These are phyloP conservation scores for Globisporangium mamillatum DNA, from an alignment of 352 stramenopile genomes.

Conservation along the genomic window DNA sequence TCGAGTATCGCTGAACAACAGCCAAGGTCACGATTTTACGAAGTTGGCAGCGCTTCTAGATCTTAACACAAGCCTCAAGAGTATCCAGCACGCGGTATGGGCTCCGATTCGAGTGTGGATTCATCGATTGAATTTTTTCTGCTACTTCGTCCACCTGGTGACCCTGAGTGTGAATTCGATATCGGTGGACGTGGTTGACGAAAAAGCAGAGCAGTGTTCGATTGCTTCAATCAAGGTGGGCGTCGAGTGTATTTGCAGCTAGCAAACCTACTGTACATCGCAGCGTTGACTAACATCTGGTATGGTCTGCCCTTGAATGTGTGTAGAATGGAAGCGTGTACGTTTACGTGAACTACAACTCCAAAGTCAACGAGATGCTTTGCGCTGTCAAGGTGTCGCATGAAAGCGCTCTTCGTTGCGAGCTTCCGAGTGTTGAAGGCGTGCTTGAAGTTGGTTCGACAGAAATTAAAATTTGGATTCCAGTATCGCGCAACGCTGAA, in stretches of 20 bases:
- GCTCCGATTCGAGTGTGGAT: conserved; percentile 30
- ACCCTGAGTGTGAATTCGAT: conserved; percentile 29
- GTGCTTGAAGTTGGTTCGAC: conserved; percentile 20
- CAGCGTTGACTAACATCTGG: conserved; percentile 1
- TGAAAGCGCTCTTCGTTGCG: not conserved
- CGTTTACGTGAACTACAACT: conserved; percentile 21
- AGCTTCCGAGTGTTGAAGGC: conserved; percentile 10
- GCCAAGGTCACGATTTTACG: not conserved
- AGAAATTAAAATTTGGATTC: conserved; percentile 28
- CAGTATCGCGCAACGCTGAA: conserved; percentile 14
- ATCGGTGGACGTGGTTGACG: conserved; percentile 31
- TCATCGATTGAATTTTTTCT: conserved; percentile 35
- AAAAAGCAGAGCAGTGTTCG: conserved; percentile 6
- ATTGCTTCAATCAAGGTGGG: conserved; percentile 16
- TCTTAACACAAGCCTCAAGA: conserved; percentile 25
- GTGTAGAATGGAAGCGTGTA: conserved; percentile 30
- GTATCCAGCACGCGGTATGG: conserved; percentile 42
- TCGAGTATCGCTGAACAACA: not conserved
- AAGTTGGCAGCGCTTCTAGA: conserved; percentile 19
- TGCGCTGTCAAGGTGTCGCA: conserved; percentile 19
- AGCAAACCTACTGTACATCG: conserved; percentile 1
- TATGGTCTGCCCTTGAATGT: not conserved
- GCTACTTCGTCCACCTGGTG: conserved; percentile 33
- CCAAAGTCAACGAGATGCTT: conserved; percentile 18
- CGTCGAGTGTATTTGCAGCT: not conserved